These are phyloP conservation scores for Elymus sibiricus DNA, from an alignment of 176 grass and related monocot genomes.

Conservation along the genomic window DNA sequence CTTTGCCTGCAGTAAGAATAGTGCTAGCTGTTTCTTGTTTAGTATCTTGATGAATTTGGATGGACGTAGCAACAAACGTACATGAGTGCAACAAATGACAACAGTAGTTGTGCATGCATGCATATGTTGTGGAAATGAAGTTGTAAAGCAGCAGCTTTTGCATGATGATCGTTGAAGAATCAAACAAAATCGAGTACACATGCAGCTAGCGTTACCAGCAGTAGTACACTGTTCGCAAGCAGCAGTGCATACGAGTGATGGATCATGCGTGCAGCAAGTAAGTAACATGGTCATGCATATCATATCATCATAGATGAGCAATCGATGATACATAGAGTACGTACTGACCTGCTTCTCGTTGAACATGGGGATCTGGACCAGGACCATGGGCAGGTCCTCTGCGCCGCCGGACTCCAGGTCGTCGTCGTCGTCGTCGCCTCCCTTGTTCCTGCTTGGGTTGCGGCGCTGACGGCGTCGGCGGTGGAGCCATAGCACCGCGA, in stretches of 20 bases:
- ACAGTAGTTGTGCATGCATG: background rate
- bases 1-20: too few relatives aligned
- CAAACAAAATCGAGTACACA: too few relatives aligned
- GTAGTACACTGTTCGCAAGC: too few relatives aligned
- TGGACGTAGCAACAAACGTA: too few relatives aligned
- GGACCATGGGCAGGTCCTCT: conserved; percentile 43
- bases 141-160: background rate
- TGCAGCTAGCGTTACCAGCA: background rate
- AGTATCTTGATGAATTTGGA: too few relatives aligned
- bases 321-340: background rate
- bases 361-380: conserved; percentile 95
- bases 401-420: conserved; percentile 42
- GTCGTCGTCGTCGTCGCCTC: background rate
- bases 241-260: too few relatives aligned
- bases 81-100: background rate
- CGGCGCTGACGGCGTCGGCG: background rate
- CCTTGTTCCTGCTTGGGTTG: background rate
- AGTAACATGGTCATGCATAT: background rate
- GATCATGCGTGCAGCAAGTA: background rate
- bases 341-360: conserved; percentile 76
- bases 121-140: background rate
- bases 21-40: too few relatives aligned
- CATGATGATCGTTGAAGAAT: background rate
- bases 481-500: conserved; percentile 48
- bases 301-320: background rate